Evolutionary conservation across 257 asterid species (phyloP).

Genomic region (Fraxinus quadrangulata): DNA sequence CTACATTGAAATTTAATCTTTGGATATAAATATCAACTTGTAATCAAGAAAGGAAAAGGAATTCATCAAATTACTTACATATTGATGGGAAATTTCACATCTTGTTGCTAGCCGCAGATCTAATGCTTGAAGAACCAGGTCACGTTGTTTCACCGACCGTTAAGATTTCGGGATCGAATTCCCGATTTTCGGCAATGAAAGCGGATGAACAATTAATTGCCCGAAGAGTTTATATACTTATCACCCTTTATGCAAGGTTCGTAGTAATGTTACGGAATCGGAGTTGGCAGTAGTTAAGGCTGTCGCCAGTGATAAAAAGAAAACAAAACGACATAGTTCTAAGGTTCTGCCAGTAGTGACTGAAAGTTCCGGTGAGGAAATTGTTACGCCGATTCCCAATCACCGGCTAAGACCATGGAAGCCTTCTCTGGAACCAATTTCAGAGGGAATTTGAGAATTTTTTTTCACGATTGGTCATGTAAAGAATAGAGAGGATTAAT

Average conservation of each 20-base stretch:
- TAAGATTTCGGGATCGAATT: slow-evolving; percentile 9
- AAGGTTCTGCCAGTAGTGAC: neutral
- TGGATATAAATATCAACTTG: too few relatives aligned
- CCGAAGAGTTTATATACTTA: slow-evolving; percentile 33
- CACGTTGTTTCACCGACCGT: slow-evolving; percentile 29
- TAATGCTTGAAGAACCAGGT: slow-evolving; percentile 47
- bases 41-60: neutral
- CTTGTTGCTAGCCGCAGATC: slow-evolving; percentile 46
- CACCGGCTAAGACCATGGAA: neutral
- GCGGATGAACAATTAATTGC: slow-evolving; percentile 38
- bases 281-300: slow-evolving; percentile 35
- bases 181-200: slow-evolving; percentile 40
- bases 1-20: too few relatives aligned
- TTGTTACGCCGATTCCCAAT: neutral
- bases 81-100: slow-evolving; percentile 35
- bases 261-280: slow-evolving; percentile 36
- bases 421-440: slow-evolving; percentile 41
- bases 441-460: slow-evolving; percentile 31
- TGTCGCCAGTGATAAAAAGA: neutral
- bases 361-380: neutral
- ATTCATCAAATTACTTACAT: neutral
- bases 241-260: slow-evolving; percentile 32
- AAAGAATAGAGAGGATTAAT: too few relatives aligned
- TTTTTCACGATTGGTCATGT: neutral
- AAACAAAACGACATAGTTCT: neutral